Evolutionary conservation across 225 moss, liverwort and hornwort species (phyloP).

Genomic region (Bryum argenteum): DNA sequence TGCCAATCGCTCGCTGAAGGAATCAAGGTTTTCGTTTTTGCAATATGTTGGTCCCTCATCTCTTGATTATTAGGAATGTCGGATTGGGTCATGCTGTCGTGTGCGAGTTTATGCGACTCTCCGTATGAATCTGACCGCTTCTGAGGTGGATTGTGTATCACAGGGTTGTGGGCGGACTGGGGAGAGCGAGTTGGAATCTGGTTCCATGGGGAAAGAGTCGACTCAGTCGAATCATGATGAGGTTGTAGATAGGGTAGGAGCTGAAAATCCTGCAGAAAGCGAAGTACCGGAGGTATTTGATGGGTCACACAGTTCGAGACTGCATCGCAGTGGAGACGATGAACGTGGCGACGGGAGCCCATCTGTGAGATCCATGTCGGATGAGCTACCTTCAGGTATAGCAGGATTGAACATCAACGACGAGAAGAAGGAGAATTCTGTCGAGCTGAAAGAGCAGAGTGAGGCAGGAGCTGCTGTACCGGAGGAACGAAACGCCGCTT

Average conservation of each 20-base stretch:
- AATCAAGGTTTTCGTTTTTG: neutral
- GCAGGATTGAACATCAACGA: slow-evolving; percentile 51
- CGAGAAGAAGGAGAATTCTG: slow-evolving; percentile 24
- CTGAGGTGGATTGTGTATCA: slow-evolving; percentile 10
- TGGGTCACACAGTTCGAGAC: slow-evolving; percentile 36
- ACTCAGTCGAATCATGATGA: slow-evolving; percentile 44
- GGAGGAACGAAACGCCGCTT: slow-evolving; percentile 23
- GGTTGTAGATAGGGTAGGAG: slow-evolving; percentile 42
- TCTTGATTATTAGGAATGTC: neutral
- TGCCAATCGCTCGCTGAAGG: neutral
- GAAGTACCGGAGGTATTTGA: slow-evolving; percentile 41
- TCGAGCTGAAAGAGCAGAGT: slow-evolving; percentile 22
- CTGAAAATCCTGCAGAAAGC: slow-evolving; percentile 33
- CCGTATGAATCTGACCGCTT: neutral
- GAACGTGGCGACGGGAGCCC: slow-evolving; percentile 41
- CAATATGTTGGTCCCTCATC: neutral
- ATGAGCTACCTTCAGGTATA: slow-evolving; percentile 39
- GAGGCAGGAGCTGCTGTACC: slow-evolving; percentile 26
- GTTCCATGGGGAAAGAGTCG: slow-evolving; percentile 39
- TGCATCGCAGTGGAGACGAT: slow-evolving; percentile 40
- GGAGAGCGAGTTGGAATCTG: slow-evolving; percentile 52
- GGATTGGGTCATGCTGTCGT: neutral
- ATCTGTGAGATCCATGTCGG: slow-evolving; percentile 34
- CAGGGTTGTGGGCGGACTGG: slow-evolving; percentile 65
- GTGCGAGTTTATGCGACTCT: slow-evolving; percentile 15